phyloP scores from a whole-genome alignment of 495 filamentous ascomycete species.

The Talaromyces trachyspermus region DNA sequence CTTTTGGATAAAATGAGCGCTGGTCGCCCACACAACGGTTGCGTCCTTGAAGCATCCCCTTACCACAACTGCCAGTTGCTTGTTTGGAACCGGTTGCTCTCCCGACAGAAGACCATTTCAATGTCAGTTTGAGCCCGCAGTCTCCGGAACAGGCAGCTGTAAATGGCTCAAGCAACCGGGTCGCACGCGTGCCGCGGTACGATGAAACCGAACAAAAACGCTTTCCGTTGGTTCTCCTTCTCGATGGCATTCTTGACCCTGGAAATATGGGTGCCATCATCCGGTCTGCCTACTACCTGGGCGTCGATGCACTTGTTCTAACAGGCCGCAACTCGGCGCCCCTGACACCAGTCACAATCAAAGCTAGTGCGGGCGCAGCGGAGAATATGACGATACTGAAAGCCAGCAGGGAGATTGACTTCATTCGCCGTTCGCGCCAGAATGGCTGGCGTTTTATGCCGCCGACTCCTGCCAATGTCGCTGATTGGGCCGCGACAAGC shows the following conservation, averaged over 20 bases:
- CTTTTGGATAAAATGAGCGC: constrained; percentile 76
- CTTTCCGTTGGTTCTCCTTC: constrained; percentile 69
- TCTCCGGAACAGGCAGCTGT: constrained; percentile 62
- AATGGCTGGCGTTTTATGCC: constrained; percentile 83
- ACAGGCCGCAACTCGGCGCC: constrained; percentile 61
- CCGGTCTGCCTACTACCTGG: constrained; percentile 77
- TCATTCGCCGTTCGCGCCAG: constrained; percentile 57
- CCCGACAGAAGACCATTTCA: constrained; percentile 37
- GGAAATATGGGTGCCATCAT: constrained; percentile 88
- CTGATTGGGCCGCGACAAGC: background rate
- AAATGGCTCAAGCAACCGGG: constrained; percentile 47
- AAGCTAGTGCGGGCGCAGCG: constrained; percentile 78
- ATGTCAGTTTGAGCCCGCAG: constrained; percentile 57
- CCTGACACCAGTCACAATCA: constrained; percentile 68
- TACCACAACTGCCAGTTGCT: constrained; percentile 66
- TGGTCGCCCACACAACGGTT: constrained; percentile 85
- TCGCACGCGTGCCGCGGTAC: constrained; percentile 1
- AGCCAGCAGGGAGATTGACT: constrained; percentile 54
- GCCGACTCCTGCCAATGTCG: constrained; percentile 50
- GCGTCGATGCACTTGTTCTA: constrained; percentile 67
- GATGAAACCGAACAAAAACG: constrained; percentile 20
- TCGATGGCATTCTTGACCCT: constrained; percentile 81
- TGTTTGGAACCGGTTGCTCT: constrained; percentile 43
- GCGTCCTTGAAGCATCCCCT: constrained; percentile 78
- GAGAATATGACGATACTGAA: constrained; percentile 68